Percentiles rank a stretch among this genome's conserved stretches.
These are phyloP conservation scores for Hypoxylon sp. DNA, from an alignment of 2,329 filamentous ascomycete genomes.

Conservation along the genomic window DNA sequence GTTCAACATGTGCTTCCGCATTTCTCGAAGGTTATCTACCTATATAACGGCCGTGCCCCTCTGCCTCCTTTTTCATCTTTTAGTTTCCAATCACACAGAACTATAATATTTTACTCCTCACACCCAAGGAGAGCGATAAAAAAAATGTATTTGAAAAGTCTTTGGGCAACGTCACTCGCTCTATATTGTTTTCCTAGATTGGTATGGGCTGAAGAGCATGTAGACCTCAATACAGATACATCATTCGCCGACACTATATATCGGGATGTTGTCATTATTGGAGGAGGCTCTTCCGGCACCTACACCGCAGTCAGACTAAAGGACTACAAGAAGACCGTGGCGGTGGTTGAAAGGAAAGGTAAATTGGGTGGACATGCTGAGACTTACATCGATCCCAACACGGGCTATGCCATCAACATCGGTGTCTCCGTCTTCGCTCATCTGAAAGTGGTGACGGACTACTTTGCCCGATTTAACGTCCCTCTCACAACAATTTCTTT, in stretches of 20 bases:
- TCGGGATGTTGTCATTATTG: constrained; percentile 55
- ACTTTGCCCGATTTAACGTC: constrained; percentile 21
- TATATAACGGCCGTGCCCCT: background rate
- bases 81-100: background rate
- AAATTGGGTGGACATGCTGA: constrained; percentile 49
- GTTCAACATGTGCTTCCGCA: background rate
- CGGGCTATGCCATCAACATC: background rate
- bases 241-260: constrained; percentile 25
- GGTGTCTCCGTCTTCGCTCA: background rate
- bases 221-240: background rate
- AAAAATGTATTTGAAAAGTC: constrained; percentile 1
- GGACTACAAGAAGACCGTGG: constrained; percentile 53
- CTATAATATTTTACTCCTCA: background rate
- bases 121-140: background rate
- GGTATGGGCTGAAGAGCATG: background rate
- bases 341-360: constrained; percentile 56
- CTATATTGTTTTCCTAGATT: background rate
- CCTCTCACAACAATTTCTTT: background rate
- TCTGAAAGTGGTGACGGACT: constrained; percentile 21
- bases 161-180: background rate
- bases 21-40: background rate
- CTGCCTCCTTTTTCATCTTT: background rate
- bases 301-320: constrained; percentile 54
- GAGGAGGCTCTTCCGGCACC: constrained; percentile 55
- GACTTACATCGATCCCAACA: constrained; percentile 24